These are phyloP conservation scores for Talaromyces amestolkiae DNA, from an alignment of 2,329 filamentous ascomycete species.

Conservation along the genomic window DNA sequence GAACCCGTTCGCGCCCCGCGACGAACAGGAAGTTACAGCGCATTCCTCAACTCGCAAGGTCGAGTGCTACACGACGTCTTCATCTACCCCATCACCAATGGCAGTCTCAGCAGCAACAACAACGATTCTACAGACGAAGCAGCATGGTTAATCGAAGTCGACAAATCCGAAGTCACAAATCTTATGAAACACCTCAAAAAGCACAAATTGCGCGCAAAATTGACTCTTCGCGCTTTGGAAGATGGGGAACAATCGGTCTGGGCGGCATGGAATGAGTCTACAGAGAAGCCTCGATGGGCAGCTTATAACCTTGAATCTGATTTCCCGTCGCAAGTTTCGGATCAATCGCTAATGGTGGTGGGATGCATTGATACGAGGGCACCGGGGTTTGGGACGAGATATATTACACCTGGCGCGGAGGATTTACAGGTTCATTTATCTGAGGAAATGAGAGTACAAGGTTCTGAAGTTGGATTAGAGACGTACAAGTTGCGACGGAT, in stretches of 20 bases:
- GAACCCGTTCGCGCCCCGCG: slow-evolving; percentile 37
- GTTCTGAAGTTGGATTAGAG: slow-evolving; percentile 51
- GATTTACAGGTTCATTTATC: slow-evolving; percentile 33
- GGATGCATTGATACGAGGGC: slow-evolving; percentile 42
- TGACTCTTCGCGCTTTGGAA: slow-evolving; percentile 65
- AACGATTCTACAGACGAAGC: slow-evolving; percentile 26
- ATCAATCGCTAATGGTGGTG: slow-evolving; percentile 28
- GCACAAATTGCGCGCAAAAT: slow-evolving; percentile 81
- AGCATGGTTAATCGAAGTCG: slow-evolving; percentile 77
- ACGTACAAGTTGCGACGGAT: slow-evolving; percentile 76
- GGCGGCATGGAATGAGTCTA: slow-evolving; percentile 66
- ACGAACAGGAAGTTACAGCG: slow-evolving; percentile 66
- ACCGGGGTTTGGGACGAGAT: slow-evolving; percentile 40
- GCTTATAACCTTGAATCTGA: slow-evolving; percentile 39
- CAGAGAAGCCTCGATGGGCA: slow-evolving; percentile 34
- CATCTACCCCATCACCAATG: slow-evolving; percentile 61
- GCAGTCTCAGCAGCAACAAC: slow-evolving; percentile 28
- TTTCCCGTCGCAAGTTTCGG: slow-evolving; percentile 31
- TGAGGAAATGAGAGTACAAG: slow-evolving; percentile 40
- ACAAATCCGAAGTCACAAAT: slow-evolving; percentile 61
- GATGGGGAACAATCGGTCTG: slow-evolving; percentile 66
- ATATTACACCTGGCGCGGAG: slow-evolving; percentile 38
- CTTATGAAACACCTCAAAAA: slow-evolving; percentile 73
- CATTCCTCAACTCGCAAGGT: slow-evolving; percentile 82
- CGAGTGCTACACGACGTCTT: slow-evolving; percentile 87